These are phyloP conservation scores for Microdochium bolleyi DNA, from an alignment of 2,329 filamentous ascomycete species.

Conservation along the genomic window DNA sequence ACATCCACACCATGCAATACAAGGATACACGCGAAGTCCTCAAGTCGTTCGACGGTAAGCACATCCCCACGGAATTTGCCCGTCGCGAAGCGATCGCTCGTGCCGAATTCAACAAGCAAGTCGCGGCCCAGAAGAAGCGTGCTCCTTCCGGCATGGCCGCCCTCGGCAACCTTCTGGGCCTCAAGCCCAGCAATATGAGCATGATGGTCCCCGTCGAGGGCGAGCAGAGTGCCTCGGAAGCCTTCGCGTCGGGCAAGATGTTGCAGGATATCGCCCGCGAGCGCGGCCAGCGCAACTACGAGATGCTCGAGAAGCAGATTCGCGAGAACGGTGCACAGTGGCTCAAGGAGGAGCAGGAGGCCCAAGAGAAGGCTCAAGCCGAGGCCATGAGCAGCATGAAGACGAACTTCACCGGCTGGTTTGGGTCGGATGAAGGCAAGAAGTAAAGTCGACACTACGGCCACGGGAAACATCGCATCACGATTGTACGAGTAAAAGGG, in stretches of 20 bases:
- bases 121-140: conserved; percentile 61
- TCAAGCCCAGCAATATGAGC: conserved; percentile 63
- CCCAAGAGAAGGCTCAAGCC: conserved; percentile 82
- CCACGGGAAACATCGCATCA: background rate
- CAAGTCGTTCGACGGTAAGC: conserved; percentile 80
- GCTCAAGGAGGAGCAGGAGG: conserved; percentile 85
- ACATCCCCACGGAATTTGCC: conserved; percentile 87
- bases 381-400: conserved; percentile 93
- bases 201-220: conserved; percentile 54
- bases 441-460: conserved; percentile 3
- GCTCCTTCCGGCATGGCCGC: conserved; percentile 55
- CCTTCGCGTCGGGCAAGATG: conserved; percentile 91
- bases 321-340: conserved; percentile 89
- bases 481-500: background rate
- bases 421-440: conserved; percentile 17
- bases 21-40: conserved; percentile 79
- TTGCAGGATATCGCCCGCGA: conserved; percentile 90
- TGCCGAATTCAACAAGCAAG: conserved; percentile 73
- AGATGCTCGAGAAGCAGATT: conserved; percentile 84
- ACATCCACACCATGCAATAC: conserved; percentile 89
- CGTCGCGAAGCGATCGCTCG: conserved; percentile 79
- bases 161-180: conserved; percentile 65
- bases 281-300: conserved; percentile 82
- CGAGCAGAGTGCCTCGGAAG: conserved; percentile 65
- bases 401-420: conserved; percentile 59